Conservation (phyloP, 2,329 filamentous ascomycete genomes). For the Paecilomyces formosus region DNA sequence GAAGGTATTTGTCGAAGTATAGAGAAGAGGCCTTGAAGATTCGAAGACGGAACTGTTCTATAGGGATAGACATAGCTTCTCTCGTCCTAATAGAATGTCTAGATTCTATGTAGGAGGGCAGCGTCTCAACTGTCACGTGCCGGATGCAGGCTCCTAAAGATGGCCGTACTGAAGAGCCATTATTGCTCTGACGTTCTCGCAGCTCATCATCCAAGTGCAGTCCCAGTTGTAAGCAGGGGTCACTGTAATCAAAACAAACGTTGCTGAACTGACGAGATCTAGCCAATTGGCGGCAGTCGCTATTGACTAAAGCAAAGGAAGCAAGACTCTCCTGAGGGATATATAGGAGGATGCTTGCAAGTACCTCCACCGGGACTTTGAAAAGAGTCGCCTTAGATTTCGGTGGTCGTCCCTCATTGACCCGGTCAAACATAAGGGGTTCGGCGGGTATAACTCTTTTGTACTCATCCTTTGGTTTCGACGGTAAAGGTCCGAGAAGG, state of each 20-base stretch:
- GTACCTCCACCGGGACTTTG: slow-evolving; percentile 3
- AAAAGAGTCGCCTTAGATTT: neutral
- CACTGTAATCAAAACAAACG: slow-evolving; percentile 1
- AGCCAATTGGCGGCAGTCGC: slow-evolving; percentile 5
- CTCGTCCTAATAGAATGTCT: neutral
- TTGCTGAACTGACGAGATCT: slow-evolving; percentile 3
- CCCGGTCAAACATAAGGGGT: neutral
- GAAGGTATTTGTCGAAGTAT: slow-evolving; percentile 1
- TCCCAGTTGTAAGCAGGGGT: neutral
- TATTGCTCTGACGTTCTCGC: neutral
- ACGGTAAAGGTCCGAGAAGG: neutral
- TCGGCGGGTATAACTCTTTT: neutral
- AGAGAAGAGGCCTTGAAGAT: neutral
- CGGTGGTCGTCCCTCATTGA: slow-evolving; percentile 1
- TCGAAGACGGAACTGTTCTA: neutral
- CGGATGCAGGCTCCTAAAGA: slow-evolving; percentile 4
- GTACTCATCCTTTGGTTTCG: neutral
- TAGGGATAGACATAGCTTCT: neutral
- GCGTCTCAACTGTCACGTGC: slow-evolving; percentile 11
- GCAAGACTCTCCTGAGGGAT: neutral
- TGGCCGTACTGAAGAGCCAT: neutral
- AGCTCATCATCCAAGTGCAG: neutral
- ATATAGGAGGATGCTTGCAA: neutral
- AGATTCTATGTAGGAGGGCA: neutral
- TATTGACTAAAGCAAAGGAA: slow-evolving; percentile 2